Evolutionary conservation across 2,329 filamentous ascomycete genomes (phyloP).

Genomic region (Stylonectria norvegica): DNA sequence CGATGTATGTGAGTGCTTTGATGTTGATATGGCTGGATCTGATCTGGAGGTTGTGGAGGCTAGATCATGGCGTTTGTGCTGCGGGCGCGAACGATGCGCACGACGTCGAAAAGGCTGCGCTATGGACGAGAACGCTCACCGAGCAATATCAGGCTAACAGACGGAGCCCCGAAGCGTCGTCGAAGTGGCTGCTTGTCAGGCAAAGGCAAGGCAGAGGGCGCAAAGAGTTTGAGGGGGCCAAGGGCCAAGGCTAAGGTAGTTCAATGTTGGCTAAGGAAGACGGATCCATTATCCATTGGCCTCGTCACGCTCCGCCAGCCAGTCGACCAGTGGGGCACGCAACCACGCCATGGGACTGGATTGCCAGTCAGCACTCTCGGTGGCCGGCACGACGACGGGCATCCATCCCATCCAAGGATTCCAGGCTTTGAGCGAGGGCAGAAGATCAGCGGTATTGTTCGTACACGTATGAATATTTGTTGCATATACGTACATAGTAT

Average conservation of each 20-base stretch:
- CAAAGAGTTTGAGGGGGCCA: constrained; percentile 16
- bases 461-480: no score
- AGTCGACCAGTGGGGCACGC: no score
- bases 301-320: no score
- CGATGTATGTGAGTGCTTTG: not conserved
- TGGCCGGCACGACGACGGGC: no score
- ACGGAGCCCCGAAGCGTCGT: constrained; percentile 5
- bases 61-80: constrained; percentile 28
- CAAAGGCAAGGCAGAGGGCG: constrained; percentile 10
- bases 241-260: constrained; percentile 4
- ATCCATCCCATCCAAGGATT: no score
- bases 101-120: constrained; percentile 20
- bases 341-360: constrained; percentile 6
- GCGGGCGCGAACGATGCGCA: constrained; percentile 22
- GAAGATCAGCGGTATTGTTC: no score
- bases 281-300: no score
- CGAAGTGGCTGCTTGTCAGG: constrained; percentile 16
- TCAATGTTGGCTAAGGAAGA: constrained; percentile 4
- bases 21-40: not conserved
- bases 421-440: no score
- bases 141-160: constrained; percentile 24
- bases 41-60: not conserved
- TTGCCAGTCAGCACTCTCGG: no score
- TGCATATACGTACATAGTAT: no score
- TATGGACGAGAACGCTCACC: constrained; percentile 33